Percentiles rank a stretch among this genome's conserved stretches.
These are phyloP conservation scores for Pyrenula massariospora DNA, from an alignment of 495 filamentous ascomycete species.

Conservation along the genomic window DNA sequence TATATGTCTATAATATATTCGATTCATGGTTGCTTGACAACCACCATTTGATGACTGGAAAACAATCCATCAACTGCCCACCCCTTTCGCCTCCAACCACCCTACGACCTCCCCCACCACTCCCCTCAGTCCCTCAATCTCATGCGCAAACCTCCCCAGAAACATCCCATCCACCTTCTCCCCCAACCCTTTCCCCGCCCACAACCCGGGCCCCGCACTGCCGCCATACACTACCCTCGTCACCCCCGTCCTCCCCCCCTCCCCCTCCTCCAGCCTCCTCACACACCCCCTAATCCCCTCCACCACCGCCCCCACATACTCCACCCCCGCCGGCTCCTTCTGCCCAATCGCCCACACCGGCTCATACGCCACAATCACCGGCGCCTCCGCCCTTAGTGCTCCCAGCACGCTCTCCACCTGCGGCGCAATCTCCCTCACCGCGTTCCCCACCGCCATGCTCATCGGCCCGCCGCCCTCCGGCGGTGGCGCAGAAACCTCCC, in stretches of 20 bases:
- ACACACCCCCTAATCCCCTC: conserved; percentile 39
- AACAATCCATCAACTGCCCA: no score
- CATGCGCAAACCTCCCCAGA: conserved; percentile 70
- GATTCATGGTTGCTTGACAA: no score
- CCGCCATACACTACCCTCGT: conserved; percentile 70
- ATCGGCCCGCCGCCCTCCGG: conserved; percentile 29
- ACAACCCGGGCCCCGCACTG: conserved; percentile 67
- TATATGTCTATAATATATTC: no score
- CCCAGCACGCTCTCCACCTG: conserved; percentile 52
- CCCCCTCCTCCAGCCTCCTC: conserved; percentile 18
- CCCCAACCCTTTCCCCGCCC: conserved; percentile 42
- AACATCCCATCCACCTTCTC: conserved; percentile 73
- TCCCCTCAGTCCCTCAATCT: conserved; percentile 51
- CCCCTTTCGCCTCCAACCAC: background rate
- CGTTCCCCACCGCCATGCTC: conserved; percentile 39
- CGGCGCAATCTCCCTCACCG: conserved; percentile 49
- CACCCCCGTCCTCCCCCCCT: conserved; percentile 26
- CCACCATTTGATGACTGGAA: no score
- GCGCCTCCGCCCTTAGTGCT: conserved; percentile 41
- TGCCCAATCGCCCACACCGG: conserved; percentile 85
- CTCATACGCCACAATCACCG: conserved; percentile 80
- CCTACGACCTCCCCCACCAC: conserved; percentile 59
- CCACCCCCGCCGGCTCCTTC: conserved; percentile 52
- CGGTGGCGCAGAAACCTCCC: conserved; percentile 42
- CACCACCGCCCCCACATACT: conserved; percentile 64